These are phyloP conservation scores for Thelephora aurantiotincta DNA, from an alignment of 768 basidiomycete species.

Conservation along the genomic window DNA sequence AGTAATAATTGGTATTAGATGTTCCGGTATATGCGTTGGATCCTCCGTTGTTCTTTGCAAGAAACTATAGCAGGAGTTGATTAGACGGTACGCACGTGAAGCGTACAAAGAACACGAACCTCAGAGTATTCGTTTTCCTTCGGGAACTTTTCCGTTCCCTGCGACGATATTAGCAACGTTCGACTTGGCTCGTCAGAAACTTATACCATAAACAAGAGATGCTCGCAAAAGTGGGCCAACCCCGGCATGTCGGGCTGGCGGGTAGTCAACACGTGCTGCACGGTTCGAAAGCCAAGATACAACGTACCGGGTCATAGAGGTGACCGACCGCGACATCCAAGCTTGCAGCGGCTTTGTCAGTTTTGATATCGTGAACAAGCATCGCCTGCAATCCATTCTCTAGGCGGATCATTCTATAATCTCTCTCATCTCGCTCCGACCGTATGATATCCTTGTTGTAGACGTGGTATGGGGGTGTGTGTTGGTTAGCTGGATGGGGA, in stretches of 20 bases:
- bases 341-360: conserved; percentile 92
- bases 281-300: not conserved
- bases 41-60: conserved; percentile 69
- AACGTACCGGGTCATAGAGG: conserved; percentile 69
- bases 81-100: conserved; percentile 5
- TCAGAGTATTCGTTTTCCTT: conserved; percentile 92
- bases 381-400: conserved; percentile 82
- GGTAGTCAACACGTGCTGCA: not conserved
- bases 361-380: conserved; percentile 67
- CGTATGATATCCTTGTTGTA: conserved; percentile 52
- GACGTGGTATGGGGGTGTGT: conserved; percentile 31
- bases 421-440: conserved; percentile 65
- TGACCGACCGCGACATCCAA: conserved; percentile 93
- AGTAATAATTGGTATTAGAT: conserved; percentile 84
- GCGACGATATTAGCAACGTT: not conserved
- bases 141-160: conserved; percentile 79
- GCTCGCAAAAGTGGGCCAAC: conserved; percentile 91
- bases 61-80: conserved; percentile 32
- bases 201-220: conserved; percentile 87
- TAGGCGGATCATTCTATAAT: conserved; percentile 72
- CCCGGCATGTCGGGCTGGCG: conserved; percentile 76
- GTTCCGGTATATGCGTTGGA: conserved; percentile 93
- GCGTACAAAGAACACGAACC: conserved; percentile 22
- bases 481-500: not conserved
- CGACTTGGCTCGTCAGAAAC: not conserved